phyloP scores from a whole-genome alignment of 768 basidiomycete genomes.

The Suillus weaverae region DNA sequence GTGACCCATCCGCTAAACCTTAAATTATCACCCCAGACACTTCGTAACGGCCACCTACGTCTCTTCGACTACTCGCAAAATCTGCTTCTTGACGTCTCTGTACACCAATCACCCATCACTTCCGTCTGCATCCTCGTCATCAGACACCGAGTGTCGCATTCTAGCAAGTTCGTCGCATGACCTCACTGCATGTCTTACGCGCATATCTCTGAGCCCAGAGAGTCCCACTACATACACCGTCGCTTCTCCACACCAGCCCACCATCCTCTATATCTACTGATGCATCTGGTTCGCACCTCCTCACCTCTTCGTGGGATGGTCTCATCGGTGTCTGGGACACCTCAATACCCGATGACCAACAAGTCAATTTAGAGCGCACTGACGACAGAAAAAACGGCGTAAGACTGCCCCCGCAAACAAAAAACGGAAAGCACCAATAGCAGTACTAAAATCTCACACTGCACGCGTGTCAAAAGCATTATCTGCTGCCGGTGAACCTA shows the following conservation, averaged over 20 bases:
- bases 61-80: constrained; percentile 72
- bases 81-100: constrained; percentile 44
- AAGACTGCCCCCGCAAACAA: constrained; percentile 44
- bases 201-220: constrained; percentile 9
- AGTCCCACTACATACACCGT: constrained; percentile 40
- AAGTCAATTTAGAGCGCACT: constrained; percentile 40
- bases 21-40: constrained; percentile 40
- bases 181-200: constrained; percentile 61
- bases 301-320: constrained; percentile 88
- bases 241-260: constrained; percentile 82
- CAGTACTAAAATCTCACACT: constrained; percentile 81
- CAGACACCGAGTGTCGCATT: constrained; percentile 35
- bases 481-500: constrained; percentile 43
- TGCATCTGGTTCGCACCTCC: constrained; percentile 55
- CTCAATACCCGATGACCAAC: constrained; percentile 57
- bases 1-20: constrained; percentile 8
- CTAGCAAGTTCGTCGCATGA: constrained; percentile 80
- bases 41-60: constrained; percentile 71
- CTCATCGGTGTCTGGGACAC: constrained; percentile 84
- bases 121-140: constrained; percentile 44
- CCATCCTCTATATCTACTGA: constrained; percentile 70
- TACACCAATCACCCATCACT: constrained; percentile 69
- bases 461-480: constrained; percentile 74
- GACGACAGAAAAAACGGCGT: constrained; percentile 58
- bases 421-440: constrained; percentile 65